Evolutionary conservation across 768 basidiomycete genomes (phyloP).

Genomic region (Naganishia onofrii): DNA sequence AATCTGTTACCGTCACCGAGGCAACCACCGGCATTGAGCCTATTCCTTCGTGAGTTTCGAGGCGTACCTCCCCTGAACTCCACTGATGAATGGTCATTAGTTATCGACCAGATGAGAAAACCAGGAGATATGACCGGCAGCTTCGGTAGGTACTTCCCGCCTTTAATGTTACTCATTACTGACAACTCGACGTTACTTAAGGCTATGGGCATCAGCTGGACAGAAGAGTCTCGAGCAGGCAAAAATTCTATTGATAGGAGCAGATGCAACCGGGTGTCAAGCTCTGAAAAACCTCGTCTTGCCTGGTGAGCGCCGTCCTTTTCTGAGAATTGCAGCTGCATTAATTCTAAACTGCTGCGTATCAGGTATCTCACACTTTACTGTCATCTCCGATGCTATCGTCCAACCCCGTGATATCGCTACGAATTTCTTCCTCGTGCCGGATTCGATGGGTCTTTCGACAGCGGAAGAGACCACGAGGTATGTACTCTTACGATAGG

Average conservation of each 20-base stretch:
- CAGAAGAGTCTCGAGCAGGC: slow-evolving; percentile 83
- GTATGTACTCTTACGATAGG: slow-evolving; percentile 33
- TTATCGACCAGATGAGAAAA: slow-evolving; percentile 75
- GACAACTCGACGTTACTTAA: slow-evolving; percentile 43
- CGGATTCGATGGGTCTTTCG: slow-evolving; percentile 70
- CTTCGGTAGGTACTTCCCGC: slow-evolving; percentile 62
- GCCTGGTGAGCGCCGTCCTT: slow-evolving; percentile 59
- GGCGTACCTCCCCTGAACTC: no score
- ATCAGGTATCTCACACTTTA: slow-evolving; percentile 81
- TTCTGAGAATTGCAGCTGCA: not conserved
- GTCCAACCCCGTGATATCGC: slow-evolving; percentile 77
- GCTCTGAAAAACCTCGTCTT: slow-evolving; percentile 95
- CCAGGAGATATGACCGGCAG: slow-evolving; percentile 90
- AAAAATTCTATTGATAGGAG: slow-evolving; percentile 75
- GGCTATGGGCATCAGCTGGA: slow-evolving; percentile 90
- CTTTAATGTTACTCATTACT: not conserved
- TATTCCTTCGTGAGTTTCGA: slow-evolving; percentile 47
- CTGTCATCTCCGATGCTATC: slow-evolving; percentile 68
- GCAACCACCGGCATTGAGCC: slow-evolving; percentile 41
- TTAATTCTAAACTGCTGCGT: not conserved
- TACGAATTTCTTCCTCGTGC: slow-evolving; percentile 93
- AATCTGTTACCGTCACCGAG: slow-evolving; percentile 42
- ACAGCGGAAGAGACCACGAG: slow-evolving; percentile 76
- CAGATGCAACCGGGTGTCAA: slow-evolving; percentile 77
- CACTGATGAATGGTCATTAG: slow-evolving; percentile 47